Conservation (phyloP, 2,329 filamentous ascomycete species). For the Trichophyton simii region DNA sequence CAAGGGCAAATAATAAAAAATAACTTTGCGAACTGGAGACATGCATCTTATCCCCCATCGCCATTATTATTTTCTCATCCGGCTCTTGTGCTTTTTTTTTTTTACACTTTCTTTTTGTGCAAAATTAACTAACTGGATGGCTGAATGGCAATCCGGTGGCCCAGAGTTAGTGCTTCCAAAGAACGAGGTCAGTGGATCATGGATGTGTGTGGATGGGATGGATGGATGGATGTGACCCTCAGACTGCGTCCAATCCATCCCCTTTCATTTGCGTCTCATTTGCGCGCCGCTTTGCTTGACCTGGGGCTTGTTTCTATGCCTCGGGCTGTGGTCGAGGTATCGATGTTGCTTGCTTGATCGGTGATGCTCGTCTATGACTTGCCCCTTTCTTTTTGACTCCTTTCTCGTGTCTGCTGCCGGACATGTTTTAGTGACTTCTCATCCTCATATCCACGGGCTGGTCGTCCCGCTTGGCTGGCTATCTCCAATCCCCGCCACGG, state of each 20-base stretch:
- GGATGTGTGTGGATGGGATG: conserved; percentile 3
- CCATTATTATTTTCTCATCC: not conserved
- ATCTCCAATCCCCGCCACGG: conserved; percentile 2
- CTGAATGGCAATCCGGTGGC: conserved; percentile 5
- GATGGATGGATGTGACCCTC: conserved; percentile 4
- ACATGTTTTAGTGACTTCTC: conserved; percentile 2
- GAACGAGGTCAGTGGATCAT: conserved; percentile 2
- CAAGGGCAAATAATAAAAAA: conserved; percentile 4
- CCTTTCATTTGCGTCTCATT: conserved; percentile 4
- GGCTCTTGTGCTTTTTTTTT: not conserved
- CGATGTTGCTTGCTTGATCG: not conserved
- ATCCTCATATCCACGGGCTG: not conserved
- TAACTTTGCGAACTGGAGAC: conserved; percentile 4
- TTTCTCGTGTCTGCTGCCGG: conserved; percentile 1
- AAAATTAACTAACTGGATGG: conserved; percentile 4
- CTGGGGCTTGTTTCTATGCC: not conserved
- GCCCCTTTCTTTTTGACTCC: conserved; percentile 2
- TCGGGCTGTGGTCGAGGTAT: not conserved
- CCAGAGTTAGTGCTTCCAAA: conserved; percentile 3
- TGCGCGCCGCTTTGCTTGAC: not conserved
- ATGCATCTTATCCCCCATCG: not conserved
- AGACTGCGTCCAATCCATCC: conserved; percentile 2
- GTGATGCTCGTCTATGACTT: conserved; percentile 1
- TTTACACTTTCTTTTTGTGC: conserved; percentile 4
- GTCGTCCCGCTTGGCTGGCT: conserved; percentile 4